A percentile compares a stretch with the other conserved stretches of the same genome.
These are phyloP conservation scores for Paralagenidium karlingii DNA, from an alignment of 352 stramenopile species.

Conservation along the genomic window DNA sequence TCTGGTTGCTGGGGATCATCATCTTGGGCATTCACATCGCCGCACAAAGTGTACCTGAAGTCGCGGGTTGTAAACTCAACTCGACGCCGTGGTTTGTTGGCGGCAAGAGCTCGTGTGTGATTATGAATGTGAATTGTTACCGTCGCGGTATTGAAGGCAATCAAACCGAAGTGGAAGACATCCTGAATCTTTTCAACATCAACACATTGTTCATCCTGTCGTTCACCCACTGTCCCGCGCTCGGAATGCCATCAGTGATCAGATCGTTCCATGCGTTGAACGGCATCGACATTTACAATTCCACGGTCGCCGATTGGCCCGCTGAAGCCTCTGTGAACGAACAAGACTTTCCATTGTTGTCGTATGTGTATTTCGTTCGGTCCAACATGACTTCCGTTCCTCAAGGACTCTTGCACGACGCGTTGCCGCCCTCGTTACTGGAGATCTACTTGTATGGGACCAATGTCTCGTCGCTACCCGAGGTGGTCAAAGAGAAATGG, in stretches of 20 bases:
- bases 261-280: conserved; percentile 7
- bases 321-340: too few relatives aligned
- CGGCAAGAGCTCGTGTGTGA: conserved; percentile 1
- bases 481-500: too few relatives aligned
- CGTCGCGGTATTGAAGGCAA: not conserved
- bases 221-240: conserved; percentile 8
- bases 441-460: too few relatives aligned
- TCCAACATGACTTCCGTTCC: too few relatives aligned
- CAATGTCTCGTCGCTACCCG: too few relatives aligned
- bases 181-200: conserved; percentile 5
- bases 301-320: conserved; percentile 6
- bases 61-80: conserved; percentile 1
- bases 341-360: too few relatives aligned
- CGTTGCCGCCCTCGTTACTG: too few relatives aligned
- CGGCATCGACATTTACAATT: conserved; percentile 16
- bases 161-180: not conserved
- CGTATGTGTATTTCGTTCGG: too few relatives aligned
- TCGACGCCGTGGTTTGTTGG: conserved; percentile 8
- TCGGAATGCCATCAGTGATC: conserved; percentile 8
- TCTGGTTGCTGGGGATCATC: too few relatives aligned
- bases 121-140: conserved; percentile 9
- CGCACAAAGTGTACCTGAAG: not conserved
- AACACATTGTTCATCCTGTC: conserved; percentile 6
- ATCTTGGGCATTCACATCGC: not conserved
- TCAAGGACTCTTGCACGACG: too few relatives aligned